phyloP scores from a whole-genome alignment of 2,329 filamentous ascomycete genomes.

The Ophiostoma sp. region DNA sequence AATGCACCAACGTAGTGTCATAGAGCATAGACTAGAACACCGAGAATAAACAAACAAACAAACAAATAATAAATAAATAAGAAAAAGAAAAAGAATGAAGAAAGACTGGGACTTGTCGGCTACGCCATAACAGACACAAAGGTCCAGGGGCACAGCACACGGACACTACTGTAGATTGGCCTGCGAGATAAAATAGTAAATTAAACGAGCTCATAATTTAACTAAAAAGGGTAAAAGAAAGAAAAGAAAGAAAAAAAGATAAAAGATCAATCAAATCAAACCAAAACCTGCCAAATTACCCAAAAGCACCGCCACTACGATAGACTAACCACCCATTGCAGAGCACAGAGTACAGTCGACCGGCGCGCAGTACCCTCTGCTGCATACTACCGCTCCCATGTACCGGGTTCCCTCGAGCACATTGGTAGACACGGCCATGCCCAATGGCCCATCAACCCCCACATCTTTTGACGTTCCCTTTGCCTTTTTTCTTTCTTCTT shows the following conservation, averaged over 20 bases:
- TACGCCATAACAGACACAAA: slow-evolving; percentile 5
- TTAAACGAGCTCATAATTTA: neutral
- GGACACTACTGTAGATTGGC: neutral
- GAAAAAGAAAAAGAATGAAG: neutral
- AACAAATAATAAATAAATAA: neutral
- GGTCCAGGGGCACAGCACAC: slow-evolving; percentile 1
- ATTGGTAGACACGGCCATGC: neutral
- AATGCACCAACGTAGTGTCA: slow-evolving; percentile 5
- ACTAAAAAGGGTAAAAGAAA: neutral
- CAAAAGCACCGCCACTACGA: neutral
- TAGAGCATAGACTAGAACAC: neutral
- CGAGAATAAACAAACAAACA: no score
- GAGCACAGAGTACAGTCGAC: no score
- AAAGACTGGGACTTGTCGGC: neutral
- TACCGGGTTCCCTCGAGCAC: neutral
- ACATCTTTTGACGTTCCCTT: neutral
- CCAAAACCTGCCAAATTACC: no score
- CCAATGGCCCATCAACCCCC: neutral
- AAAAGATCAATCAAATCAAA: neutral
- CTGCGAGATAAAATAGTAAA: neutral
- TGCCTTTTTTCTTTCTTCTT: neutral
- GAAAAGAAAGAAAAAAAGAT: neutral
- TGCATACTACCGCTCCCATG: neutral
- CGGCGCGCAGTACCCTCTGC: neutral
- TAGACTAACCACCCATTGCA: no score